Evolutionary conservation across 1,284 basidiomycete species (phyloP), one percentile per base, ranked within the genome.

Genomic region (Lentinula novae-zelandiae): DNA sequence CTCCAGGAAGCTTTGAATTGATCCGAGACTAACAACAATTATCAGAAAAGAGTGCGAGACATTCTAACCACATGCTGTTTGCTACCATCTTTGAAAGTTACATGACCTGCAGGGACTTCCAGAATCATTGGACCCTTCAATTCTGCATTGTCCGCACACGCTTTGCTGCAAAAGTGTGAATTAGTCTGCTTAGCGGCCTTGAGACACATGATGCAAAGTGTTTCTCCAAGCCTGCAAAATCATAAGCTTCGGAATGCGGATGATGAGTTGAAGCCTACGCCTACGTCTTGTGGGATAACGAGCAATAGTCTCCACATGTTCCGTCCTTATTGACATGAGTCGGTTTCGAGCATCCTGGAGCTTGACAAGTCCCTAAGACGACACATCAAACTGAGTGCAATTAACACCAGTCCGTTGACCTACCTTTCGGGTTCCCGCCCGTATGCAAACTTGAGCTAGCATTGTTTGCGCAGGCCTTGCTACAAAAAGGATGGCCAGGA

Each of bases 1-100:
- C 84, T 78, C 86, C 86, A 88, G n/a, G 86, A 85, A 52, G 78
- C 63, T 65, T 82, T 84, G 73, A 88, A 88, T 64, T 88, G 86
- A 63, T 83, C 82, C 33, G 77, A 72, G 36, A 87, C 86, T 87
- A 61, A 5, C 3, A 56, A 4, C 17, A 60, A 62, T 27, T 27
- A 52, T 38, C 6, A 33, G 48, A 36, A 27, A 55, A 31, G 56
- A 53, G 7, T 33, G 38, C 10, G 34, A 27, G 13, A n/a, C 15
- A 22, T 9, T 48, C n/a, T 53, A 22, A n/a, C 22, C 40, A 20
- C 9, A n/a, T 42, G 49, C 27, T 17, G 40, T 15, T n/a, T 70
- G 81, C 40, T 67, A 87, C 85, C 85, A 61, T 79, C 86, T 68
- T 76, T 79, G 72, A 87, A 87, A 0, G 84, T 85, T 31, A 76